Conservation (phyloP, 495 filamentous ascomycete genomes). For the Hypoxylon lenormandii region DNA sequence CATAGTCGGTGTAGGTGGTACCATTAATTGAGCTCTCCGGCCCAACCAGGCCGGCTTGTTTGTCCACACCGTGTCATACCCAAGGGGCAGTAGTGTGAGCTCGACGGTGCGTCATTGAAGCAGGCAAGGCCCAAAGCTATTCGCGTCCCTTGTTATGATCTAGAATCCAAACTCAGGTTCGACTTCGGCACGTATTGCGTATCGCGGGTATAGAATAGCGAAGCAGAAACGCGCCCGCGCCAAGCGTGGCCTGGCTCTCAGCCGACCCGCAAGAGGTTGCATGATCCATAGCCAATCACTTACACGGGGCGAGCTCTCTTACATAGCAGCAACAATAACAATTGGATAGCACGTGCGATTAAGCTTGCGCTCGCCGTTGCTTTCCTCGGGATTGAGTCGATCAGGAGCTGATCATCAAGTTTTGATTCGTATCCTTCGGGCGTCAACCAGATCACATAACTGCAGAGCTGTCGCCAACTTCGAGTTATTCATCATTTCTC, state of each 20-base stretch:
- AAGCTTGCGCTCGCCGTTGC: slow-evolving; percentile 23
- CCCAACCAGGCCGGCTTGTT: slow-evolving; percentile 38
- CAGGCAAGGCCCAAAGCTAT: slow-evolving; percentile 32
- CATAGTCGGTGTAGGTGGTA: slow-evolving; percentile 45
- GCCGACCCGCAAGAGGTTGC: slow-evolving; percentile 44
- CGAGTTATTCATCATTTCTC: slow-evolving; percentile 32
- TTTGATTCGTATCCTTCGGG: slow-evolving; percentile 44
- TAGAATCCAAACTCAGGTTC: slow-evolving; percentile 32
- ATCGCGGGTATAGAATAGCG: slow-evolving; percentile 39
- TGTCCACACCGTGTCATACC: slow-evolving; percentile 46
- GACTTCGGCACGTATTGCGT: slow-evolving; percentile 36
- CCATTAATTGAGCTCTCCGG: slow-evolving; percentile 36
- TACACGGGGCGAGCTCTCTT: slow-evolving; percentile 38
- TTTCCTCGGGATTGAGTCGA: slow-evolving; percentile 41
- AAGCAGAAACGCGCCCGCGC: slow-evolving; percentile 42
- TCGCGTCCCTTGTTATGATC: slow-evolving; percentile 38
- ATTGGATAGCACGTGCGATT: slow-evolving; percentile 43
- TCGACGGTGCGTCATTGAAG: slow-evolving; percentile 37
- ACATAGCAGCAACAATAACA: slow-evolving; percentile 31
- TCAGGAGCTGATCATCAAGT: slow-evolving; percentile 36
- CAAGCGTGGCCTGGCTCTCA: slow-evolving; percentile 45
- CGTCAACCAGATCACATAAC: slow-evolving; percentile 38
- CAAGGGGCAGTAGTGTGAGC: slow-evolving; percentile 30
- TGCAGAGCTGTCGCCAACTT: slow-evolving; percentile 29
- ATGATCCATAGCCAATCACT: slow-evolving; percentile 42